A percentile compares a stretch with the other conserved stretches of the same genome.
phyloP scores from a whole-genome alignment of 805 yeast species.

The Barnettozyma populi region DNA sequence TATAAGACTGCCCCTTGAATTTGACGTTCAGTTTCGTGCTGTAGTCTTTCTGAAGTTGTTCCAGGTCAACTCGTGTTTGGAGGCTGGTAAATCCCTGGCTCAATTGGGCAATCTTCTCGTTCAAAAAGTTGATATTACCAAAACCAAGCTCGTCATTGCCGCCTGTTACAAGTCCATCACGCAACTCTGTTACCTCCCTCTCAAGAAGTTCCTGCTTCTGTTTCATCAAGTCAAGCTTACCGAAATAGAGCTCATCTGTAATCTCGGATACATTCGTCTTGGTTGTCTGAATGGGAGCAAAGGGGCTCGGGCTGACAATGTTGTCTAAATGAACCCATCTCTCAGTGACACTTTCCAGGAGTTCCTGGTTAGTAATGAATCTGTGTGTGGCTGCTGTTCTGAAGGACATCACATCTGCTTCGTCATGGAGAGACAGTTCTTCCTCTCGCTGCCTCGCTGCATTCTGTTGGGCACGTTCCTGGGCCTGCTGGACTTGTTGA shows the following conservation, averaged over 20 bases:
- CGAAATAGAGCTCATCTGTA: slow-evolving; percentile 23
- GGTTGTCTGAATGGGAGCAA: slow-evolving; percentile 16
- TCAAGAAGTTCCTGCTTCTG: slow-evolving; percentile 16
- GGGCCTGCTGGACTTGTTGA: slow-evolving; percentile 13
- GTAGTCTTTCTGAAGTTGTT: slow-evolving; percentile 7
- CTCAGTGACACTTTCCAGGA: slow-evolving; percentile 41
- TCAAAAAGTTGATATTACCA: slow-evolving; percentile 4
- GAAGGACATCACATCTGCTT: slow-evolving; percentile 47
- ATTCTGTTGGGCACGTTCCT: slow-evolving; percentile 6
- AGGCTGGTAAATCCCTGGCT: slow-evolving; percentile 8
- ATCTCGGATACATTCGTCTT: slow-evolving; percentile 12
- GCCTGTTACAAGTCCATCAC: neutral
- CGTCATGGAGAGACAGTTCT: slow-evolving; percentile 37
- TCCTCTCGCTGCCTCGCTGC: slow-evolving; percentile 16
- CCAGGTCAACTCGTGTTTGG: slow-evolving; percentile 1
- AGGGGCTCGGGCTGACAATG: slow-evolving; percentile 37
- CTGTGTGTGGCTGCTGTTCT: slow-evolving; percentile 40
- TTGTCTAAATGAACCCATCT: slow-evolving; percentile 41
- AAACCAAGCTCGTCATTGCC: slow-evolving; percentile 2
- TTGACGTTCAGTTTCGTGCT: slow-evolving; percentile 5
- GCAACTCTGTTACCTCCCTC: slow-evolving; percentile 16
- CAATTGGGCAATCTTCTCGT: slow-evolving; percentile 8
- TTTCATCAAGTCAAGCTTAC: slow-evolving; percentile 20
- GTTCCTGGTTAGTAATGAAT: slow-evolving; percentile 43
- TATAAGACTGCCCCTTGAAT: slow-evolving; percentile 4